A percentile compares a stretch with the other conserved stretches of the same genome.
Evolutionary conservation across 2,329 filamentous ascomycete species (phyloP).

Genomic region (Coniochaeta hoffmannii): DNA sequence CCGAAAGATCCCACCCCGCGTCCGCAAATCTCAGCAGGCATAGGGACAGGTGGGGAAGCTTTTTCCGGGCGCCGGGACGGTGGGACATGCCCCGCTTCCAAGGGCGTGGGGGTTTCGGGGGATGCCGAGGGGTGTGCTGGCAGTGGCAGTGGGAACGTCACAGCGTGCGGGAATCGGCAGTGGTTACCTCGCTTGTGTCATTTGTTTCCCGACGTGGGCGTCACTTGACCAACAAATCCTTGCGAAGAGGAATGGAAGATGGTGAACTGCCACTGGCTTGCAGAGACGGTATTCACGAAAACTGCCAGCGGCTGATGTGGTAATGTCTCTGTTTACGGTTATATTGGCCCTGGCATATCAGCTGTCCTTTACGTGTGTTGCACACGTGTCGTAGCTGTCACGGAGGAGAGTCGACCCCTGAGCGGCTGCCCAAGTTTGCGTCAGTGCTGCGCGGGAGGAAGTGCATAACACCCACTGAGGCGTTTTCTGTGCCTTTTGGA

Average conservation of each 20-base stretch:
- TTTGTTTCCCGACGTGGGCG: background rate
- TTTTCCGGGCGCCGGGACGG: background rate
- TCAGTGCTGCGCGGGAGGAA: background rate
- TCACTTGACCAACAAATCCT: background rate
- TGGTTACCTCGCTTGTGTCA: too few relatives aligned
- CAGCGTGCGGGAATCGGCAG: background rate
- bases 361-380: background rate
- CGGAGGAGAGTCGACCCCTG: background rate
- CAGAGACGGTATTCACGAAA: background rate
- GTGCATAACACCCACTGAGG: background rate
- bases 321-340: too few relatives aligned
- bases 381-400: too few relatives aligned
- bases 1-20: background rate
- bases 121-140: background rate
- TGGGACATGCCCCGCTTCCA: background rate
- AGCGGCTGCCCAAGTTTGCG: background rate
- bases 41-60: too few relatives aligned
- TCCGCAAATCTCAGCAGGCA: too few relatives aligned
- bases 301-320: background rate
- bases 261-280: too few relatives aligned
- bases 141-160: background rate
- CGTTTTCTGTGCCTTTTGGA: background rate
- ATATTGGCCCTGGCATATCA: background rate
- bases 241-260: too few relatives aligned
- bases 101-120: background rate